Conservation (phyloP, 257 asterid genomes). For the Solanum okadae region DNA sequence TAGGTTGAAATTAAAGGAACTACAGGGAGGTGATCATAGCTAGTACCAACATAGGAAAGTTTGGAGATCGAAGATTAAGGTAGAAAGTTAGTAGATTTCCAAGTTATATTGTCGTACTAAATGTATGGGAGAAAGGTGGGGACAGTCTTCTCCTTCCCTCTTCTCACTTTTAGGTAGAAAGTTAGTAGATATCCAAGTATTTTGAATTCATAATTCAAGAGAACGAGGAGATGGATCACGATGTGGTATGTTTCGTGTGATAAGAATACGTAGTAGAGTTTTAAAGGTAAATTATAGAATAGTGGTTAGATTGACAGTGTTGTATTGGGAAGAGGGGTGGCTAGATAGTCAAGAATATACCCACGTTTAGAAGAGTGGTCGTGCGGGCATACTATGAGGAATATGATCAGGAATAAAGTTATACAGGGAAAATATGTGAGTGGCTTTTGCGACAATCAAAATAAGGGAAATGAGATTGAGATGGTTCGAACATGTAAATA, state of each 20-base stretch:
- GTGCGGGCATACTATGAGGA: background rate
- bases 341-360: background rate
- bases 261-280: background rate
- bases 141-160: background rate
- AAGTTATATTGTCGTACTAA: background rate
- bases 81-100: background rate
- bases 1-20: background rate
- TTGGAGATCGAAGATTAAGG: background rate
- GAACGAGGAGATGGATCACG: background rate
- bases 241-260: background rate
- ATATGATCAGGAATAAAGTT: background rate
- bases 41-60: background rate
- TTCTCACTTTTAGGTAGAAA: background rate
- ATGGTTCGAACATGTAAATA: background rate
- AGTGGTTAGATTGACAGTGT: background rate
- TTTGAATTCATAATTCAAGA: background rate
- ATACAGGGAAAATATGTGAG: background rate
- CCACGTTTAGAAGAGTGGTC: no score
- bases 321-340: background rate
- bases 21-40: background rate
- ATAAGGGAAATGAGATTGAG: background rate
- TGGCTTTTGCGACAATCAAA: background rate
- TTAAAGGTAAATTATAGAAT: background rate
- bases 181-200: background rate
- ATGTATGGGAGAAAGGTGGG: background rate